Conservation (phyloP, 805 yeast genomes). For the Ogataea methylovora region DNA sequence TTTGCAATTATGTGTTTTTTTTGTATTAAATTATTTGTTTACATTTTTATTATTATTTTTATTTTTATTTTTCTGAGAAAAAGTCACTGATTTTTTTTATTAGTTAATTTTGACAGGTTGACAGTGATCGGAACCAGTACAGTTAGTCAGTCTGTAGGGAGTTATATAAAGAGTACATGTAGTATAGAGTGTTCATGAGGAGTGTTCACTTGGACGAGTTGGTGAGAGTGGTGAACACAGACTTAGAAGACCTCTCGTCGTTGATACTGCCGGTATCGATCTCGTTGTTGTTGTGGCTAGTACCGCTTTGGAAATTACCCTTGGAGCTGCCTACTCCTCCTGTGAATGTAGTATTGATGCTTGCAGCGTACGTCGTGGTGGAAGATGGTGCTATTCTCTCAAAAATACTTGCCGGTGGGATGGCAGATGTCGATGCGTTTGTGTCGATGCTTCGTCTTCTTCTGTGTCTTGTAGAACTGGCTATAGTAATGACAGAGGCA, state of each 20-base stretch:
- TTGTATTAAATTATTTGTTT: too few species aligned
- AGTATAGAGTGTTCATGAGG: too few species aligned
- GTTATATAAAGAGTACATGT: too few species aligned
- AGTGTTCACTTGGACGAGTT: too few species aligned
- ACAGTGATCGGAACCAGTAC: too few species aligned
- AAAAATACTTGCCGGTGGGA: conserved; percentile 67
- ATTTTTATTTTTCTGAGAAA: too few species aligned
- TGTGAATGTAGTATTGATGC: conserved; percentile 2
- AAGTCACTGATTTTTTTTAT: too few species aligned
- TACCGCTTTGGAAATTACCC: background rate
- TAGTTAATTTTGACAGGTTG: too few species aligned
- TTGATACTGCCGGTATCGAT: background rate
- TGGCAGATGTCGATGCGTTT: conserved; percentile 60
- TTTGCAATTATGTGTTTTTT: too few species aligned
- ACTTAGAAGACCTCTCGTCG: background rate
- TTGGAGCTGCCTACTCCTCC: background rate
- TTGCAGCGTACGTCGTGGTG: conserved; percentile 10
- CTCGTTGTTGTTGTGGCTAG: background rate
- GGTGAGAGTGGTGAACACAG: background rate
- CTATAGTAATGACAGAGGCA: conserved; percentile 26
- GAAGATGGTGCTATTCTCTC: conserved; percentile 36
- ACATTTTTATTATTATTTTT: too few species aligned
- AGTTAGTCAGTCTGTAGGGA: too few species aligned
- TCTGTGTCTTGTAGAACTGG: conserved; percentile 25
- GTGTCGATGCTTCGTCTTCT: conserved; percentile 32